Evolutionary conservation across 345 rosid genomes (phyloP), one percentile per base, ranked within the genome.

Genomic region (Pistacia integerrima): DNA sequence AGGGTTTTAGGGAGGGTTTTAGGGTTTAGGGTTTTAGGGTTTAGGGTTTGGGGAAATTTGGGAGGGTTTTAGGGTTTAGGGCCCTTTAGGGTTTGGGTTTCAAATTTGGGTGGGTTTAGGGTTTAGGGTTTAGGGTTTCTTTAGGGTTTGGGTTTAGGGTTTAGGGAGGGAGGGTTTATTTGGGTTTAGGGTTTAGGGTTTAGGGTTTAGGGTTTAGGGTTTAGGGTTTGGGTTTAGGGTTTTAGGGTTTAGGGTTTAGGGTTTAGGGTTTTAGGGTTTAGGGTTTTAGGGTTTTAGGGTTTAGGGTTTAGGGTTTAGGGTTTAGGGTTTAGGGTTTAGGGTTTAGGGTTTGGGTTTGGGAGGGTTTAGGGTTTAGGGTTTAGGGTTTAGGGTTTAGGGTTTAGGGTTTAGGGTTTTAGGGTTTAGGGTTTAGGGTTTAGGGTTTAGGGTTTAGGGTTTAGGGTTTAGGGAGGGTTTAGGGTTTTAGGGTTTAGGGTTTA

Each of bases 341-440:
- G 77, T 65, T 64, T 64, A 48, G 71, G 71, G 77, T 49, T 67
- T 67, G n/a, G n/a, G 1, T 49, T 67, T 67, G n/a, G n/a, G n/a
- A 44, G 67, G 64, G 78, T 74, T 73, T 73, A 73, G 76, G 68
- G 59, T 44, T 48, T 61, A 60, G 67, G 76, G 68, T 62, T 60
- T 62, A 61, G 68, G 74, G 81, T 58, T 78, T 78, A 71, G 72
- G 80, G 81, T 66, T 78, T 78, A 74, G 78, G 82, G 78, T 79
- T 74, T n/a, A n/a, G 54, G 78, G 76, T 73, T 73, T 67, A 60
- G 77, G 81, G 71, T n/a, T 72, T 77, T 60, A 60, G 77, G 75
- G 70, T 73, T 71, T 60, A 73, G 80, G 75, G 69, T 56, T n/a
- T n/a, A n/a, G n/a, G n/a, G n/a, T n/a, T n/a, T n/a, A n/a, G n/a